Conservation (phyloP, 2,329 filamentous ascomycete genomes). For the Fusarium sp. region DNA sequence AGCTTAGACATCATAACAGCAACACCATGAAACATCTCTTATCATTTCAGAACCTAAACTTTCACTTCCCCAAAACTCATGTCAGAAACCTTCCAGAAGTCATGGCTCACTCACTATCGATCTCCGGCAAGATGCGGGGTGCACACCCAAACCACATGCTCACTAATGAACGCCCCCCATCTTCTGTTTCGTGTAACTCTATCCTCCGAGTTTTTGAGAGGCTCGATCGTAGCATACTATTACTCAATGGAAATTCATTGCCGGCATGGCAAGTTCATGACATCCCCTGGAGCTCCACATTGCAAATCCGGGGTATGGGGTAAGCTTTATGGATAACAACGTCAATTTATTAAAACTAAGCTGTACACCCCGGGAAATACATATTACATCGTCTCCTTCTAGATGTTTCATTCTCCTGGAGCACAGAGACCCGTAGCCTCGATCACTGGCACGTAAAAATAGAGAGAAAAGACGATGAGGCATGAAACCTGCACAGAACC, state of each 20-base stretch:
- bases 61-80: accelerated
- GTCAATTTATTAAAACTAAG: not conserved
- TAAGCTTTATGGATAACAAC: not conserved
- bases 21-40: not conserved
- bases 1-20: too few relatives aligned
- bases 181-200: not conserved
- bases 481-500: accelerated
- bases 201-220: not conserved
- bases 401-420: not conserved
- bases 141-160: not conserved
- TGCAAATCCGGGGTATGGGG: not conserved
- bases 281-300: not conserved
- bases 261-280: not conserved
- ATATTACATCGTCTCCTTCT: too few relatives aligned
- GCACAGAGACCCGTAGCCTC: accelerated
- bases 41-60: not conserved
- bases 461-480: not conserved
- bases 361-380: not conserved
- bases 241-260: not conserved
- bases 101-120: not conserved
- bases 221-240: not conserved
- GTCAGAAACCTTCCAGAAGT: not conserved
- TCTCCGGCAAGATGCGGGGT: not conserved
- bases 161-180: not conserved
- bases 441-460: too few relatives aligned